A percentile compares a stretch with the other conserved stretches of the same genome.
These are phyloP conservation scores for Syncephalastrum racemosum DNA, from an alignment of 371 early-diverging fungal genomes.

Conservation along the genomic window DNA sequence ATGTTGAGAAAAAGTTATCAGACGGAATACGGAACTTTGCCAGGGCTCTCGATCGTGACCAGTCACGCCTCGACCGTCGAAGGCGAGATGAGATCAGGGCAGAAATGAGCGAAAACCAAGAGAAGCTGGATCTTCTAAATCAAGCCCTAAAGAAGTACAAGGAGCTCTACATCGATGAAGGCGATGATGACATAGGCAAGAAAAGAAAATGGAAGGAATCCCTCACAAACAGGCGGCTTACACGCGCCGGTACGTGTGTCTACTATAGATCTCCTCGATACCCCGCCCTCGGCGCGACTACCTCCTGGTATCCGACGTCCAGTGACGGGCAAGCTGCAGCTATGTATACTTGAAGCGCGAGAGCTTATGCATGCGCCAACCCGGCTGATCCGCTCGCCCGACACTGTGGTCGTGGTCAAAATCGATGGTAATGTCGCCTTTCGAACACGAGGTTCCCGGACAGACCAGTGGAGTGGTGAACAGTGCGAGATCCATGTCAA, in stretches of 20 bases:
- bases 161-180: constrained; percentile 74
- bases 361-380: constrained; percentile 69
- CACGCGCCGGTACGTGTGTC: background rate
- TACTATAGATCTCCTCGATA: constrained; percentile 12
- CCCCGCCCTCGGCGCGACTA: constrained; percentile 42
- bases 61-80: constrained; percentile 49
- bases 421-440: constrained; percentile 78
- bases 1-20: constrained; percentile 85
- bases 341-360: constrained; percentile 65
- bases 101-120: constrained; percentile 72
- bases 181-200: constrained; percentile 66
- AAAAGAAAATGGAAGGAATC: background rate
- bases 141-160: constrained; percentile 85
- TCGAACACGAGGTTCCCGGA: constrained; percentile 60
- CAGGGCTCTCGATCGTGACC: constrained; percentile 43
- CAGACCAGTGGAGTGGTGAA: constrained; percentile 72
- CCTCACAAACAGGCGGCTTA: background rate
- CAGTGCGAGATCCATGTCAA: constrained; percentile 81
- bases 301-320: constrained; percentile 72
- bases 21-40: constrained; percentile 68
- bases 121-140: constrained; percentile 78
- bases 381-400: constrained; percentile 56
- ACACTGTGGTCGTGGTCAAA: constrained; percentile 75
- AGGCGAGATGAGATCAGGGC: constrained; percentile 63
- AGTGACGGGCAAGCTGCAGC: constrained; percentile 70